phyloP scores from a whole-genome alignment of 495 filamentous ascomycete species.

The Trichoderma erinaceum region DNA sequence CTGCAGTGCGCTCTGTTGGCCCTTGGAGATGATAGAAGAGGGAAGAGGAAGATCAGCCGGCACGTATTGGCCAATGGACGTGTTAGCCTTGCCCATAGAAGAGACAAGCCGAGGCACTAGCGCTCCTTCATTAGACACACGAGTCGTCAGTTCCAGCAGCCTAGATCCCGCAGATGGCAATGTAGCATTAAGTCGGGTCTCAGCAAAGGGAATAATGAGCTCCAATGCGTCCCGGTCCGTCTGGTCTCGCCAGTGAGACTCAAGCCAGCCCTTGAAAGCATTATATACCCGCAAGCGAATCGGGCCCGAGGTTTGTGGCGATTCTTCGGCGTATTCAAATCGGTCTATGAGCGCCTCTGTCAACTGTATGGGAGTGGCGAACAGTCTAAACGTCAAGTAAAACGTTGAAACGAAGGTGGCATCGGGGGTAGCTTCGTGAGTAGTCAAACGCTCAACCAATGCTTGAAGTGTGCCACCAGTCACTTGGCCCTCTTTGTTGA shows the following conservation, averaged over 20 bases:
- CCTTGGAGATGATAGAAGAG: slow-evolving; percentile 61
- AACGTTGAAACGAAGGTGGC: slow-evolving; percentile 90
- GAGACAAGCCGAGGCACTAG: slow-evolving; percentile 83
- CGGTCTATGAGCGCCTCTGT: slow-evolving; percentile 77
- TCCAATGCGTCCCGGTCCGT: slow-evolving; percentile 68
- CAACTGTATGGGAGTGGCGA: slow-evolving; percentile 74
- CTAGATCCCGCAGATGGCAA: slow-evolving; percentile 75
- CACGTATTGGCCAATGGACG: slow-evolving; percentile 61
- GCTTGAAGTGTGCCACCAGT: slow-evolving; percentile 86
- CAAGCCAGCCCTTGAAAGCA: slow-evolving; percentile 93
- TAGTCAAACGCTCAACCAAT: slow-evolving; percentile 87
- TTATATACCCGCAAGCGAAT: slow-evolving; percentile 93
- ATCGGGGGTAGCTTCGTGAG: slow-evolving; percentile 88
- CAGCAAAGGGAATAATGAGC: slow-evolving; percentile 72
- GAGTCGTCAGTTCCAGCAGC: slow-evolving; percentile 68
- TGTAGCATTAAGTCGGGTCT: slow-evolving; percentile 55
- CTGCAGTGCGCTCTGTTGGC: slow-evolving; percentile 65
- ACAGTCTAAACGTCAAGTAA: slow-evolving; percentile 94
- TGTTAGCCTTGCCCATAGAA: slow-evolving; percentile 81
- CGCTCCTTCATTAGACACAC: slow-evolving; percentile 72
- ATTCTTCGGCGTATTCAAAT: slow-evolving; percentile 85
- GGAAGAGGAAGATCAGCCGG: slow-evolving; percentile 66
- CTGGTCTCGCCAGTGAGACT: slow-evolving; percentile 87
- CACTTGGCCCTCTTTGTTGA: slow-evolving; percentile 93
- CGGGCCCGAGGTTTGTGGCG: slow-evolving; percentile 61